These are phyloP conservation scores for Rhodotorula sp. DNA, from an alignment of 1,284 basidiomycete species.

Conservation along the genomic window DNA sequence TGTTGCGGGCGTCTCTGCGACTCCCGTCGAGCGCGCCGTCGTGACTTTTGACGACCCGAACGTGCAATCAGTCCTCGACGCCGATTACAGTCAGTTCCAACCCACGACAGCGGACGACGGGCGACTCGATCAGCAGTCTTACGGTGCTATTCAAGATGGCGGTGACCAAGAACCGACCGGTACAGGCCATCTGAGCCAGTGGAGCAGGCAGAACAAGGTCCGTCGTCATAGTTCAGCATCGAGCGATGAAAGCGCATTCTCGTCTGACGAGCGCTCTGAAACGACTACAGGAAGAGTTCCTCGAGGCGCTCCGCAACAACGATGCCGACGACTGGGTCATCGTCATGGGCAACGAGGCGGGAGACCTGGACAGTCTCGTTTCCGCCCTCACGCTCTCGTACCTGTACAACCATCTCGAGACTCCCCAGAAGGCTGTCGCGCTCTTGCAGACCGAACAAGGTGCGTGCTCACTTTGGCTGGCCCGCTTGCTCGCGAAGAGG, in stretches of 20 bases:
- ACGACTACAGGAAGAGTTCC: conserved; percentile 43
- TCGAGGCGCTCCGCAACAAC: conserved; percentile 44
- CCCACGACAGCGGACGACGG: not conserved
- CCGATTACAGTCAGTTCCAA: too few species aligned
- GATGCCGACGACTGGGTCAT: conserved; percentile 47
- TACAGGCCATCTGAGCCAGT: conserved; percentile 18
- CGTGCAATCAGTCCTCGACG: not conserved
- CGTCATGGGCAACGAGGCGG: conserved; percentile 51
- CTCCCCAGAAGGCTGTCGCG: conserved; percentile 40
- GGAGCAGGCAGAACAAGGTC: conserved; percentile 28
- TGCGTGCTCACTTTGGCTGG: not conserved
- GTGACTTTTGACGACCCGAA: not conserved
- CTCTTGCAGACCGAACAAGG: conserved; percentile 40
- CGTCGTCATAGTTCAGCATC: too few species aligned
- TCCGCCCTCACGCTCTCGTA: conserved; percentile 26
- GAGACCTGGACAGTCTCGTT: conserved; percentile 46
- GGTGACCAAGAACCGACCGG: conserved; percentile 3
- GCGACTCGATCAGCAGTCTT: not conserved
- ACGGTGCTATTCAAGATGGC: not conserved
- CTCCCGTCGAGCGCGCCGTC: not conserved
- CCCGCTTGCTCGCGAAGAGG: not conserved
- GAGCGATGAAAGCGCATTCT: not conserved
- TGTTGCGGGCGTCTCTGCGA: not conserved
- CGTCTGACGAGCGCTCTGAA: not conserved
- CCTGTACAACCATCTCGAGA: conserved; percentile 21